These are phyloP conservation scores for Cerioporus squamosus DNA, from an alignment of 1,284 basidiomycete genomes.

Conservation along the genomic window DNA sequence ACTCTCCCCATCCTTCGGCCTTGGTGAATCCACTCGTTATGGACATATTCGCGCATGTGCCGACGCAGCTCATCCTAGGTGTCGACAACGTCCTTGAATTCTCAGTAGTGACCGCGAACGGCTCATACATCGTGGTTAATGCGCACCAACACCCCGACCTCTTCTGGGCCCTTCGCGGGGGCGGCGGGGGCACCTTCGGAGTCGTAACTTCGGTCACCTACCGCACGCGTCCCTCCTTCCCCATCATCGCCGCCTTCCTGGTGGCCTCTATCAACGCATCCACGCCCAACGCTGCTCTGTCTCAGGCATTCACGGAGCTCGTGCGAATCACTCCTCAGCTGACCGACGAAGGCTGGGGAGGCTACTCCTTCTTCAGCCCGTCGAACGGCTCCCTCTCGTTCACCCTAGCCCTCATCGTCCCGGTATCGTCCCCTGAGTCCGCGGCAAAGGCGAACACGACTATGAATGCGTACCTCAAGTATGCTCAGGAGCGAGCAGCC, in stretches of 20 bases:
- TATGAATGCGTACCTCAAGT: conserved; percentile 36
- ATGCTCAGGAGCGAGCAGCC: conserved; percentile 27
- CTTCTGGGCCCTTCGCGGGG: conserved; percentile 59
- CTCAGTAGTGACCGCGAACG: conserved; percentile 43
- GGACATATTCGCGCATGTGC: background rate
- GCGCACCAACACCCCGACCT: conserved; percentile 41
- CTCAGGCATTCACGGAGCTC: conserved; percentile 22
- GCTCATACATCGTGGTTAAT: conserved; percentile 40
- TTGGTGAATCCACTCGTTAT: conserved; percentile 35
- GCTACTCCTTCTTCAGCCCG: conserved; percentile 12
- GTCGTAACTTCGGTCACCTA: too few relatives aligned
- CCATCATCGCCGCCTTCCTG: conserved; percentile 31
- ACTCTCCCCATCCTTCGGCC: conserved; percentile 43
- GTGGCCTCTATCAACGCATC: conserved; percentile 23
- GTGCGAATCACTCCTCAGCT: conserved; percentile 27
- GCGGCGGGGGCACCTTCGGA: conserved; percentile 52
- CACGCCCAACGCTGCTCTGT: conserved; percentile 13
- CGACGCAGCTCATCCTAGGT: conserved; percentile 38
- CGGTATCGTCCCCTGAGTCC: conserved; percentile 31
- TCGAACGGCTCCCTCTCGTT: background rate
- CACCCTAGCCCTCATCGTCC: conserved; percentile 26
- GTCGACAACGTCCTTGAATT: conserved; percentile 49
- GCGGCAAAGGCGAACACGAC: conserved; percentile 36
- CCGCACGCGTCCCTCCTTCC: conserved; percentile 39
- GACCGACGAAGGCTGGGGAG: conserved; percentile 30